Evolutionary conservation across 2,329 filamentous ascomycete genomes (phyloP), one percentile per base, ranked within the genome.

Genomic region (Apiospora malaysiana): DNA sequence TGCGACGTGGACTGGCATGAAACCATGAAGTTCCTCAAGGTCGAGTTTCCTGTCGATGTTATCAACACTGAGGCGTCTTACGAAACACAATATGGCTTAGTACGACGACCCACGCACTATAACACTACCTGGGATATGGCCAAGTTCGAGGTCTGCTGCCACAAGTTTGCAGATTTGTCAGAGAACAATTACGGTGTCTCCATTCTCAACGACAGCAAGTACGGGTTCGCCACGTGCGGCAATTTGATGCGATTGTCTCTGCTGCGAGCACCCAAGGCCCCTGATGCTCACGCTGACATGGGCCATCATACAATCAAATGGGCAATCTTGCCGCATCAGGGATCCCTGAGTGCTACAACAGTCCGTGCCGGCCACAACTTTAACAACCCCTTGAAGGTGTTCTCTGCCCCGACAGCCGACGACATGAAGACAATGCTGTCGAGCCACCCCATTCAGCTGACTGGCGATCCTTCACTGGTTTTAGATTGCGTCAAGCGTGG

Each of bases 121-220:
- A 99, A 99, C 84, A 99, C 96, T 3, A 92, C 86, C 75, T 97
- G 94, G 94, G 94, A 97, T 79, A 97, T 97, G 94, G 95, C 95
- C 78, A 97, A 97, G 78, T 98, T 98, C 77, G 95, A 98, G 84
- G 95, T 98, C 68, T 97, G 94, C 86, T 95, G 93, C 80, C 95
- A 98, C 85, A 95, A 95, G 80, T 98, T 94, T 85, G 95, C 95
- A 14, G 95, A 98, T 81, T 84, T 98, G 37, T 95, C 93, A 0
- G 95, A 98, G 81, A 87, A 93, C 77, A 92, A 91, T 69, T 97
- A 97, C 77, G 95, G 95, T 73, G 94, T 98, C 9, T 95, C 93
- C 2, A 93, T 98, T 73, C 87, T 98, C 71, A 98, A 98, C 78
- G 95, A 98, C 81, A 94, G 91, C 83, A 98, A 98, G 81, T 98